Base-by-base conservation (phyloP, 2,329 filamentous ascomycete species). In the Alternaria brassicicola region DNA sequence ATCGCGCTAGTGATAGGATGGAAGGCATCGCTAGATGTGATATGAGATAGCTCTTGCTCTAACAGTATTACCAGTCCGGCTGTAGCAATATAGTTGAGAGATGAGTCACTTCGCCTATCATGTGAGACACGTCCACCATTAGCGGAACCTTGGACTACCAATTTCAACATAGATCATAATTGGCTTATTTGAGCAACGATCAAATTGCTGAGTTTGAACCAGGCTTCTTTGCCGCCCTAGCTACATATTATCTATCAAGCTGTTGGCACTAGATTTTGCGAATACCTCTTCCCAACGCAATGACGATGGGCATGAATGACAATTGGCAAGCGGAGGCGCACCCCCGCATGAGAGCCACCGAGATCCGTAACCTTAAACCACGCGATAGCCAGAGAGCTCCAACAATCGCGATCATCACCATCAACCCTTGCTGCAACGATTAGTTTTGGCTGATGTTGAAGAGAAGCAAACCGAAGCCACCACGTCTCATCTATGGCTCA, bases 91-190 rank as follows among this genome's bases (percentile, higher is more conserved):
- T 3, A 30, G n/a, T 3, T 6, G 42, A 31, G 43, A 15, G 17
- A 15, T 31, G 31, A n/a, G 2, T 30, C 43, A 46, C 15, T 46
- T 33, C 17, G 43, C 3, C 13, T 9, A 46, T 46, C 23, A 33
- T 23, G 43, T 46, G 33, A 46, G 43, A 33, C 1, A 9, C 13
- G 35, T n/a, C 17, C 23, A 43, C 21, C 36, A 23, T 42, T 39
- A 46, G 19, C 17, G 25, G n/a, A 33, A 19, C 17, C 6, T n/a
- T 25, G 39, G n/a, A n/a, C n/a, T n/a, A n/a, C 26, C 13, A 35
- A 30, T 48, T 43, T 56, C n/a, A 35, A 45, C 54, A 31, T 39
- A 43, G 47, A 39, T 52, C 53, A 56, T 25, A 12, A 38, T 19
- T 23, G 15, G 8, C 23, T 21, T 17, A 26, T 13, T 8, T 21